Conservation (phyloP, 495 filamentous ascomycete genomes). For the Tuber melanosporum region DNA sequence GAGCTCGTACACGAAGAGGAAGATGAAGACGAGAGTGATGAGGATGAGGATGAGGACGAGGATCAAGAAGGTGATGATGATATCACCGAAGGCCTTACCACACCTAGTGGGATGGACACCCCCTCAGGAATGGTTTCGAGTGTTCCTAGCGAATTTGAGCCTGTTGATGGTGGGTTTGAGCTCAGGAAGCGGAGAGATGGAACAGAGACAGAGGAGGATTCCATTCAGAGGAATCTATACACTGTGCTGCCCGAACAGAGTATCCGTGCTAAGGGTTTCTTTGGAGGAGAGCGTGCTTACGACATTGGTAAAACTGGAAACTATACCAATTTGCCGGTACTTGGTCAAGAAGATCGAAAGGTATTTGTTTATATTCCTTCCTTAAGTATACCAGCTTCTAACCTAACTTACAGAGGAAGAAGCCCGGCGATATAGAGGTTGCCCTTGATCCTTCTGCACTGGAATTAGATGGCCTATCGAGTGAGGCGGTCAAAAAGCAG, state of each 20-base stretch:
- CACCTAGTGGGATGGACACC: conserved; percentile 71
- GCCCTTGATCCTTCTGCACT: conserved; percentile 77
- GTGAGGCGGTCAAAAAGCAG: conserved; percentile 59
- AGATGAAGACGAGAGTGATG: conserved; percentile 72
- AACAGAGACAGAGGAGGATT: conserved; percentile 76
- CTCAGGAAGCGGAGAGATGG: conserved; percentile 80
- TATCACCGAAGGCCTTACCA: conserved; percentile 60
- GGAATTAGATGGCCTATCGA: conserved; percentile 63
- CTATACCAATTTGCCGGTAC: conserved; percentile 55
- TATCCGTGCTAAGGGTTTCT: conserved; percentile 80
- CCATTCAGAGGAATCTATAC: conserved; percentile 68
- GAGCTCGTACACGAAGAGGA: conserved; percentile 81
- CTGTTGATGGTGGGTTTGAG: conserved; percentile 78
- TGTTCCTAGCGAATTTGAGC: conserved; percentile 67
- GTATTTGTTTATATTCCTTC: conserved; percentile 16
- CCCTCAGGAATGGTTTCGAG: conserved; percentile 72
- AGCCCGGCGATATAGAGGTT: conserved; percentile 90
- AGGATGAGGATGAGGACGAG: conserved; percentile 59
- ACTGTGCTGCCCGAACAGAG: conserved; percentile 85
- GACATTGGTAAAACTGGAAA: conserved; percentile 58
- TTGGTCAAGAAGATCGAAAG: conserved; percentile 73
- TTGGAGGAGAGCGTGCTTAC: conserved; percentile 87
- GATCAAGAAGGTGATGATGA: conserved; percentile 69
- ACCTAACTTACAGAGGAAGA: conserved; percentile 63
- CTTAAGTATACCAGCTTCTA: conserved; percentile 7